Base-by-base conservation (phyloP, 495 filamentous ascomycete genomes). In the Jackrogersella minutella region DNA sequence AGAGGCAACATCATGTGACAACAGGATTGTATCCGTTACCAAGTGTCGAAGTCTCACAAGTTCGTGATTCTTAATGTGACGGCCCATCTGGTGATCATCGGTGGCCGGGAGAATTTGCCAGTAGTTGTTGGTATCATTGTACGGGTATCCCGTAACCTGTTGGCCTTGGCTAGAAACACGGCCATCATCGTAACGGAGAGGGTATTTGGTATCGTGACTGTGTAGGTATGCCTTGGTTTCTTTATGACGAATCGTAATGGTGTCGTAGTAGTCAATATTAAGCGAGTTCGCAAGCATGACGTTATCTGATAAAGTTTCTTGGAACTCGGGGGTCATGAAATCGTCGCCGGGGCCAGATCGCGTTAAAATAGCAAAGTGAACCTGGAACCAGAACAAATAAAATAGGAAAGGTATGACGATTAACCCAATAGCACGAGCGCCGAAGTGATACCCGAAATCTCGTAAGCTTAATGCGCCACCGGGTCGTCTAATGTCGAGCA, bases 341-440 rank as follows among this genome's bases (percentile, higher is more conserved):
- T 99, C 95, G 72, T 99, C 96, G 37, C 95, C 95, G 41, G 95
- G 95, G 28, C 95, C 95, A 33, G 93, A 97, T 49, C 89, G 85
- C 37, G 81, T 90, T 53, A 99, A 83, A 70, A 99, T 91, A 21
- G 92, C 84, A 75, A 99, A 98, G 78, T 99, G 95, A 28, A 98
- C 93, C 82, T 98, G 95, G 87, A 99, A 99, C 96, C 96, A 99
- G 83, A 99, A 99, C 26, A 99, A 85, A 76, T 98, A 99, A 78
- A 98, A 95, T 68, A 98, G 84, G 85, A 97, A 97, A 33, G 95
- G 95, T 49, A 98, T 85, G 40, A 96, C 70, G 67, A 98, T 91
- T 34, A 99, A 82, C 7, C 88, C 93, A 67, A 95, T 81, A 13
- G 86, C 84, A 26, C 95, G 91, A 68, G 95, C 95, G 7, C 80